phyloP scores from a whole-genome alignment of 2,329 filamentous ascomycete species.

The Pseudopyricularia javanii region DNA sequence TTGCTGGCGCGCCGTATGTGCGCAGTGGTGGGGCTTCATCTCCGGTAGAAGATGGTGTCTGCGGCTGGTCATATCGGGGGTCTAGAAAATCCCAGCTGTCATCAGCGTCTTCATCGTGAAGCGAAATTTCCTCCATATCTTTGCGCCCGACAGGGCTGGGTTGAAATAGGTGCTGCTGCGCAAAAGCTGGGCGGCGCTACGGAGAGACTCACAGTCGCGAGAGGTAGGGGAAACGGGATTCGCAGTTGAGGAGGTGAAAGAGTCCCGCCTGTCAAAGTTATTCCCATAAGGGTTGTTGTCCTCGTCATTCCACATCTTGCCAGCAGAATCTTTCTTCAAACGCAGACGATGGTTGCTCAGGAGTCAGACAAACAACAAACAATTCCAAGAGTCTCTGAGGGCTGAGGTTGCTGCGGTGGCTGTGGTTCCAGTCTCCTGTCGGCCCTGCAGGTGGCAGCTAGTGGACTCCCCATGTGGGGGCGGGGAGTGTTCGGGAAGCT shows the following conservation, averaged over 20 bases:
- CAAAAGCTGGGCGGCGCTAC: background rate
- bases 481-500: background rate
- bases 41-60: slow-evolving; percentile 60
- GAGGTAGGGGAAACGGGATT: slow-evolving; percentile 51
- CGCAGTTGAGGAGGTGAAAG: slow-evolving; percentile 54
- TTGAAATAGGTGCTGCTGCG: background rate
- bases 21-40: slow-evolving; percentile 45
- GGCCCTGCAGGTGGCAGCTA: slow-evolving; percentile 1
- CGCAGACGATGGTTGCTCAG: background rate
- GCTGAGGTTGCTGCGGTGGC: background rate
- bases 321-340: background rate
- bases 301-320: slow-evolving; percentile 94
- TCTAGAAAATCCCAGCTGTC: slow-evolving; percentile 32
- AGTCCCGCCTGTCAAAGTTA: slow-evolving; percentile 81
- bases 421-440: slow-evolving; percentile 1
- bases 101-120: slow-evolving; percentile 25
- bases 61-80: slow-evolving; percentile 51
- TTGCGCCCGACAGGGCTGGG: slow-evolving; percentile 3
- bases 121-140: slow-evolving; percentile 24
- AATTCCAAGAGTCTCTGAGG: background rate
- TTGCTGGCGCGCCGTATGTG: slow-evolving; percentile 18
- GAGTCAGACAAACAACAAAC: background rate
- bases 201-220: slow-evolving; percentile 40
- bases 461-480: slow-evolving; percentile 2
- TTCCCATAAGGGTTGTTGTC: slow-evolving; percentile 94